phyloP scores from a whole-genome alignment of 2,329 filamentous ascomycete species.

The Mollisia scopiformis region DNA sequence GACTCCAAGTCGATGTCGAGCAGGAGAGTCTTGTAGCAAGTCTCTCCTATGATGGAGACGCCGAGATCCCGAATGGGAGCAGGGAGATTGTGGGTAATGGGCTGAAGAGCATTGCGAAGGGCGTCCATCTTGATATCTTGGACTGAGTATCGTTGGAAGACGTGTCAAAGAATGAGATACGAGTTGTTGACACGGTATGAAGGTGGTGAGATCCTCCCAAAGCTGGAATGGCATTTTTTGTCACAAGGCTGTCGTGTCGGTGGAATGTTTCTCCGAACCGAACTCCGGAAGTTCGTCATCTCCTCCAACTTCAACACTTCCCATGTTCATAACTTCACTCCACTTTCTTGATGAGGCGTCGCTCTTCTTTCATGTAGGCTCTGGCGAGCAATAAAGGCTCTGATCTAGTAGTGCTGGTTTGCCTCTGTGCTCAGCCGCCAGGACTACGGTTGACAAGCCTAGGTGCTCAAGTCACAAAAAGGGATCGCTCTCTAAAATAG shows the following conservation, averaged over 20 bases:
- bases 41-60: constrained; percentile 76
- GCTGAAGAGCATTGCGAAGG: constrained; percentile 62
- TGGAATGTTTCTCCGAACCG: too few species aligned
- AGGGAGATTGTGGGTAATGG: constrained; percentile 75
- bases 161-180: not conserved
- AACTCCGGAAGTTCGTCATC: too few species aligned
- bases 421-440: too few species aligned
- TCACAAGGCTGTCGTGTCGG: not conserved
- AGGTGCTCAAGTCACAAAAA: too few species aligned
- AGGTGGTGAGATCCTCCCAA: not conserved
- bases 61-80: constrained; percentile 74
- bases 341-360: too few species aligned
- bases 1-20: constrained; percentile 82
- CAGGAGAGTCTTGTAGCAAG: constrained; percentile 85
- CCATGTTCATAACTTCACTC: too few species aligned
- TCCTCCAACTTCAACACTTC: too few species aligned
- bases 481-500: too few species aligned
- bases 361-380: too few species aligned
- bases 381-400: too few species aligned
- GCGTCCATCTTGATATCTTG: constrained; percentile 55
- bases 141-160: not conserved
- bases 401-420: too few species aligned
- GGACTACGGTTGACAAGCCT: too few species aligned
- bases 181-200: not conserved
- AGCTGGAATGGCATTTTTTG: not conserved